Evolutionary conservation across 2,329 filamentous ascomycete species (phyloP).

Genomic region (Stachybotrys elegans): DNA sequence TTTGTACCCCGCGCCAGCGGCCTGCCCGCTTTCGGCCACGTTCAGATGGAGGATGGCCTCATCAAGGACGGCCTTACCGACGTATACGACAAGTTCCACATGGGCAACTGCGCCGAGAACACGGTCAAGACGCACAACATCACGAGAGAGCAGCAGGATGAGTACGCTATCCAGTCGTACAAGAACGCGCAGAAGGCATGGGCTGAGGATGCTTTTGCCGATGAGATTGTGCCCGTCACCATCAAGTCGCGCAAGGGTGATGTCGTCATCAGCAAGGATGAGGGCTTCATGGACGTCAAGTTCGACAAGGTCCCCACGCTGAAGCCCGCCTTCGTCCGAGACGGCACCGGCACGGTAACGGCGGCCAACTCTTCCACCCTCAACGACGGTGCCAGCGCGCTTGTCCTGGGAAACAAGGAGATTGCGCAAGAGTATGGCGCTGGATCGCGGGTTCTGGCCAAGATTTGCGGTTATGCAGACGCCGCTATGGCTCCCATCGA

Average conservation of each 20-base stretch:
- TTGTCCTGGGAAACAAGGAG: constrained; percentile 78
- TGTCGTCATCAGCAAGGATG: constrained; percentile 72
- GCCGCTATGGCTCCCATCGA: constrained; percentile 88
- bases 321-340: constrained; percentile 85
- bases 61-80: constrained; percentile 95
- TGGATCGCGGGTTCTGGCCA: constrained; percentile 77
- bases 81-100: constrained; percentile 94
- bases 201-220: constrained; percentile 74
- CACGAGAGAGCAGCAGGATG: constrained; percentile 80
- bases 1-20: constrained; percentile 80
- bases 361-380: constrained; percentile 92
- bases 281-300: constrained; percentile 84
- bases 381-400: constrained; percentile 88
- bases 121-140: constrained; percentile 85
- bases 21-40: constrained; percentile 79
- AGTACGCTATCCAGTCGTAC: constrained; percentile 86
- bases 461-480: constrained; percentile 80
- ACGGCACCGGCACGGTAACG: constrained; percentile 84
- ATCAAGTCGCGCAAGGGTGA: constrained; percentile 82
- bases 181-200: constrained; percentile 86
- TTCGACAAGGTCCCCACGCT: constrained; percentile 79
- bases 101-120: constrained; percentile 95
- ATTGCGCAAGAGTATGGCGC: constrained; percentile 76
- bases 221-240: constrained; percentile 86
- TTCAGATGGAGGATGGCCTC: constrained; percentile 84